Evolutionary conservation across 2,329 filamentous ascomycete genomes (phyloP).

Genomic region (Myriosclerotinia duriaeana): DNA sequence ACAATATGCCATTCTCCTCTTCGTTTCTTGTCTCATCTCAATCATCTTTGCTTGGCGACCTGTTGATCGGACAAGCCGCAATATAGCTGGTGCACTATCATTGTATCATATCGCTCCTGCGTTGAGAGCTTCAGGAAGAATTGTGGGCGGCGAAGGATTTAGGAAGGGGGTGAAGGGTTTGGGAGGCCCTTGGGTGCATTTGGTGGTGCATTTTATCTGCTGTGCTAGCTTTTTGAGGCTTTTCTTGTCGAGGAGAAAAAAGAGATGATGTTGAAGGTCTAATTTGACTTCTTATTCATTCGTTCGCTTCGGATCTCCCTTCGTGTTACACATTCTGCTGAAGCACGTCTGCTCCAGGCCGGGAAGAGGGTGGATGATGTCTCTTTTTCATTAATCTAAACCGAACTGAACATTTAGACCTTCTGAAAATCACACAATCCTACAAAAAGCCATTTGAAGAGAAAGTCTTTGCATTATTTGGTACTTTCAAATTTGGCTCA

Average conservation of each 20-base stretch:
- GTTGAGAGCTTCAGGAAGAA: constrained; percentile 35
- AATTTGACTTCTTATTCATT: not conserved
- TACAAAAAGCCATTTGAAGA: not conserved
- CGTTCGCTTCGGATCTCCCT: too few species aligned
- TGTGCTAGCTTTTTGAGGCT: constrained; percentile 21
- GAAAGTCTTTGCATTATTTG: not conserved
- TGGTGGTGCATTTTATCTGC: constrained; percentile 31
- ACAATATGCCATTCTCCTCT: constrained; percentile 44
- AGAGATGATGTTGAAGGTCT: not conserved
- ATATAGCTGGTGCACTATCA: constrained; percentile 41
- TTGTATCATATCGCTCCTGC: constrained; percentile 42
- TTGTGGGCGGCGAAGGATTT: constrained; percentile 23
- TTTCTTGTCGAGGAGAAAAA: constrained; percentile 7
- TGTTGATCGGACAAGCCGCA: constrained; percentile 37
- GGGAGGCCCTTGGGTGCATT: constrained; percentile 36
- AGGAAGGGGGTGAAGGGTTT: not conserved
- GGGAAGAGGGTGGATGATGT: too few species aligned
- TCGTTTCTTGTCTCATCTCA: constrained; percentile 41
- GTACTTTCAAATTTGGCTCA: not conserved
- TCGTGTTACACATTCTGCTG: too few species aligned
- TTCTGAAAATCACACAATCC: not conserved
- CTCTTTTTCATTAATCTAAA: too few species aligned
- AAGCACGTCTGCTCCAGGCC: too few species aligned
- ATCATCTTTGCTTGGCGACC: constrained; percentile 38
- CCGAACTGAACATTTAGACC: not conserved